Base-by-base conservation (phyloP, 441 rosid genomes). In the Theobroma grandiflorum region DNA sequence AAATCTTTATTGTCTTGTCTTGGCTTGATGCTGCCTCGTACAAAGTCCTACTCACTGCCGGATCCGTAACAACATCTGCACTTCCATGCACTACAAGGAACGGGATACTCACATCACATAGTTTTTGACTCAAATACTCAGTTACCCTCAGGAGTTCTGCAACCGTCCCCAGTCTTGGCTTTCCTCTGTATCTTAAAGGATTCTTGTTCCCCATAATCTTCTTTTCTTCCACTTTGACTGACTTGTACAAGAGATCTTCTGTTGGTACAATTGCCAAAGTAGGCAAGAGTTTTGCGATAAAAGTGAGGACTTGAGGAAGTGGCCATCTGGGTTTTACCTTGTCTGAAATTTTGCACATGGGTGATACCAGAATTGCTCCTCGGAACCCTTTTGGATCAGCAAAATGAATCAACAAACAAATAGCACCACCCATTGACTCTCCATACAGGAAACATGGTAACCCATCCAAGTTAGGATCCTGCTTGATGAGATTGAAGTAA, bases 391-490 rank as follows among this genome's bases (percentile, higher is more conserved):
- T 57, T 5, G 84, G 91, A 70, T 86, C 90, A 1, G 90, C 84
- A 26, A 94, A 86, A 79, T 91, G 95, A 42, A 87, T 80, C 79
- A 91, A 63, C 16, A 96, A 88, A 83, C 89, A 90, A 75, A 91
- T 88, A 8, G 95, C 99, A 5, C 94, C 98, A 12, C 98, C 98
- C 98, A 95, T 90, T 8, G 98, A 96, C 77, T 96, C 98, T 2
- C 97, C 97, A 31, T 84, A 90, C 14, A 93, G 85, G 79, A 97
- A 95, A 20, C 87, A 84, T 16, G 95, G 96, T 40, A 91, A 79
- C 75, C 82, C 85, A 10, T 76, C 20, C 37, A 85, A 84, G 0
- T 64, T 18, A 0, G 91, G 86, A 45, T 87, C 85, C 49, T 84
- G 82, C 80, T 87, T 92, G 77, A 90, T 57, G 59, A 78, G 77